A percentile compares a stretch with the other conserved stretches of the same genome.
Conservation (phyloP, 352 stramenopile species). For the Phytophthora uliginosa region DNA sequence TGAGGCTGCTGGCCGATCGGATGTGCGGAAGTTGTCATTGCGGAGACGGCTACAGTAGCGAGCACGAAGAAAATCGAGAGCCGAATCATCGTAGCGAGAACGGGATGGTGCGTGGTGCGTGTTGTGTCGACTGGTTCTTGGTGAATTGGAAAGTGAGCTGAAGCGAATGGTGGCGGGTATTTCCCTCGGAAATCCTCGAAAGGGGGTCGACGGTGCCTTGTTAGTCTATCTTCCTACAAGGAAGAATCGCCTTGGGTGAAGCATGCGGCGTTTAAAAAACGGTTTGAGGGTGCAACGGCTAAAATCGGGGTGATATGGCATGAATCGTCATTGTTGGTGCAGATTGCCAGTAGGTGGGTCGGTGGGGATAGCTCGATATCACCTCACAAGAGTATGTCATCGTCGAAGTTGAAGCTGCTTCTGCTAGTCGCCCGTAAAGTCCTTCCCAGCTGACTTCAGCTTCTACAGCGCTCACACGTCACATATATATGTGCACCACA, state of each 20-base stretch:
- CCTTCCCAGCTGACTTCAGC: slow-evolving; percentile 5
- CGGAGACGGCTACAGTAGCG: slow-evolving; percentile 9
- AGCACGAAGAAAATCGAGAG: slow-evolving; percentile 19
- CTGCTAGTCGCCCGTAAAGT: slow-evolving; percentile 8
- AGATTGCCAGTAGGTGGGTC: slow-evolving; percentile 18
- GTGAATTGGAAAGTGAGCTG: slow-evolving; percentile 31
- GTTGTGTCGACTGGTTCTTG: slow-evolving; percentile 5
- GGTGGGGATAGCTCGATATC: slow-evolving; percentile 29
- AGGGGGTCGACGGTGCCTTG: background rate
- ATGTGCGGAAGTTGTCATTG: slow-evolving; percentile 14
- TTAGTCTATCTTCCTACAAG: background rate
- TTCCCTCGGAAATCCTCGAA: slow-evolving; percentile 24
- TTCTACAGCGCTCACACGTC: slow-evolving; percentile 6
- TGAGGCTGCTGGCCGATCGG: slow-evolving; percentile 18
- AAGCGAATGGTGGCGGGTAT: background rate
- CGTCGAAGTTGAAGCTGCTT: slow-evolving; percentile 19
- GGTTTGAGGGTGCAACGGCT: slow-evolving; percentile 5
- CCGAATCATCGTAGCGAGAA: slow-evolving; percentile 9
- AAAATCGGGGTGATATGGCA: background rate
- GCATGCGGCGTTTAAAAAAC: background rate
- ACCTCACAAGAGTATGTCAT: slow-evolving; percentile 10
- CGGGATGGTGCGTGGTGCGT: background rate
- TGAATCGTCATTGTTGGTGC: background rate
- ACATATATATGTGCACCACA: slow-evolving; percentile 12
- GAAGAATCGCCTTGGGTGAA: background rate